Conservation (phyloP, 2,329 filamentous ascomycete species). For the Phialophora macrospora region DNA sequence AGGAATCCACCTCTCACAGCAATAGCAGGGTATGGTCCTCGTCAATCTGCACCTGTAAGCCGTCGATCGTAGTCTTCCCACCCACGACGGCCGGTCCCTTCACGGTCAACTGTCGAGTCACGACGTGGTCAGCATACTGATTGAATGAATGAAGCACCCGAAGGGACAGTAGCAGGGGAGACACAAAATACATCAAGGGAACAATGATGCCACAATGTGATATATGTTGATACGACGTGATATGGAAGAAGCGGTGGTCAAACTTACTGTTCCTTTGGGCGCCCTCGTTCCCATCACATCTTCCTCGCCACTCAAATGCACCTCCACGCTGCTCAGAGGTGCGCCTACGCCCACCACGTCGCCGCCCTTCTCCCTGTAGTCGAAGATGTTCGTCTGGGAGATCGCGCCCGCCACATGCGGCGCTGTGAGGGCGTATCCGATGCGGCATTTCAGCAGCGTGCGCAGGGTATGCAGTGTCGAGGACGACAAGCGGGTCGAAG, state of each 20-base stretch:
- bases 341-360: conserved; percentile 69
- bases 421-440: conserved; percentile 84
- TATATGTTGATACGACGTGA: not conserved
- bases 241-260: not conserved
- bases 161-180: not conserved
- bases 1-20: not conserved
- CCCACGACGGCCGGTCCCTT: conserved; percentile 37
- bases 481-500: conserved; percentile 68
- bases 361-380: conserved; percentile 69
- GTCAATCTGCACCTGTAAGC: conserved; percentile 27
- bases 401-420: conserved; percentile 85
- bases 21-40: conserved; percentile 34
- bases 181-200: not conserved
- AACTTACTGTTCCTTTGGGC: conserved; percentile 66
- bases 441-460: conserved; percentile 75
- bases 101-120: conserved; percentile 28
- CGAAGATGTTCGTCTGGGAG: conserved; percentile 84
- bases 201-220: not conserved
- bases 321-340: conserved; percentile 77
- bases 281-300: conserved; percentile 45
- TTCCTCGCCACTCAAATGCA: conserved; percentile 61
- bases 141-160: too few relatives aligned
- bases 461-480: conserved; percentile 77
- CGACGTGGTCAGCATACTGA: not conserved
- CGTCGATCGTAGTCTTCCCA: conserved; percentile 30